A percentile compares a stretch with the other conserved stretches of the same genome.
Conservation (phyloP, 208 protist genomes). For the Crithidia mellificae region DNA sequence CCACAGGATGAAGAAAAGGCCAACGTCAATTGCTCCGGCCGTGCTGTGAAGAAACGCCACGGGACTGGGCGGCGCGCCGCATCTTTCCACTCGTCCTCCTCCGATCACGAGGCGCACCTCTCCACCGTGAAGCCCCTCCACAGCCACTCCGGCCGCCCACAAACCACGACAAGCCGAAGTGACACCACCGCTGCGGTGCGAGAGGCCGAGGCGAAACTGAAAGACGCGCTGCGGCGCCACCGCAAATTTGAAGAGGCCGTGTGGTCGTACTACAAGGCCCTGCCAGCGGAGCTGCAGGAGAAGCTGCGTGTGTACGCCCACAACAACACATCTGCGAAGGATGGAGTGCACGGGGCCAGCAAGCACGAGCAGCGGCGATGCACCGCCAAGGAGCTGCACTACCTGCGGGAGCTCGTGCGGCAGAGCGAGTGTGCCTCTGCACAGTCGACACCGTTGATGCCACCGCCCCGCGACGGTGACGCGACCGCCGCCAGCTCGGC, state of each 20-base stretch:
- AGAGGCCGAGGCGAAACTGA: background rate
- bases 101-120: slow-evolving; percentile 6
- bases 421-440: background rate
- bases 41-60: background rate
- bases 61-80: too few relatives aligned
- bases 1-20: background rate
- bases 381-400: slow-evolving; percentile 1
- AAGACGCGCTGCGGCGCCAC: slow-evolving; percentile 8
- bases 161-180: background rate
- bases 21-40: background rate
- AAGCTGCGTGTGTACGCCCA: slow-evolving; percentile 2
- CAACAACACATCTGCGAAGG: background rate
- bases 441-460: too few relatives aligned
- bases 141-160: background rate
- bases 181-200: background rate
- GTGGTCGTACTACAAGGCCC: slow-evolving; percentile 29
- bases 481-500: too few relatives aligned
- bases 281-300: slow-evolving; percentile 12
- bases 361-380: background rate
- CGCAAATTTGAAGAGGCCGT: slow-evolving; percentile 15
- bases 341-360: background rate
- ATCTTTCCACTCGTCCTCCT: slow-evolving; percentile 2
- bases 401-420: background rate
- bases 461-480: too few relatives aligned
- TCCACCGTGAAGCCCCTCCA: slow-evolving; percentile 1